Evolutionary conservation across 179 eudicot species (phyloP).

Genomic region (Beta corolliflora): DNA sequence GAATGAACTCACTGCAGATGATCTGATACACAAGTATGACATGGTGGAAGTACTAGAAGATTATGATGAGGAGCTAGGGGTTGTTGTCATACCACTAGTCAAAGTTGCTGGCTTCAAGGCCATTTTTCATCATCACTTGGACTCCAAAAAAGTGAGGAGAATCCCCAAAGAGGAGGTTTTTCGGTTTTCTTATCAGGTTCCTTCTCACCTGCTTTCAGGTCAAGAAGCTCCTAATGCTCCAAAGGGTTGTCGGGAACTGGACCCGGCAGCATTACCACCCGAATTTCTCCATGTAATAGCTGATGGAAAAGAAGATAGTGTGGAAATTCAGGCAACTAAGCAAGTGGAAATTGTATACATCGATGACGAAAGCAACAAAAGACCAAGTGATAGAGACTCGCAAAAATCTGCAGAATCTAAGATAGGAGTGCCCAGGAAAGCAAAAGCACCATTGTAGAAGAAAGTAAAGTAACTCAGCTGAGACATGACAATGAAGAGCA

Average conservation of each 20-base stretch:
- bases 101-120: constrained; percentile 87
- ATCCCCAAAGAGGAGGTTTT: constrained; percentile 72
- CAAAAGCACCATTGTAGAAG: neutral
- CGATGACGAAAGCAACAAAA: constrained; percentile 15
- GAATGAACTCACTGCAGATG: constrained; percentile 68
- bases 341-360: constrained; percentile 13
- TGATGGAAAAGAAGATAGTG: constrained; percentile 23
- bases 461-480: neutral
- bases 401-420: constrained; percentile 14
- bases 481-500: neutral
- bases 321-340: constrained; percentile 27
- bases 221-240: constrained; percentile 53
- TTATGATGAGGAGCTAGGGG: constrained; percentile 51
- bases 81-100: constrained; percentile 62
- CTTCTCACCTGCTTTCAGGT: constrained; percentile 60
- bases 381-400: constrained; percentile 11
- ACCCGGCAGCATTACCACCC: constrained; percentile 87
- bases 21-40: constrained; percentile 78
- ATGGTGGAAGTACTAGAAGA: constrained; percentile 77
- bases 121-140: constrained; percentile 56
- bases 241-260: constrained; percentile 88
- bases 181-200: constrained; percentile 88
- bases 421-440: constrained; percentile 4
- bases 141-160: constrained; percentile 47
- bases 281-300: constrained; percentile 47